Evolutionary conservation across 257 asterid species (phyloP), one percentile per base, ranked within the genome.

Genomic region (Sherardia arvensis): DNA sequence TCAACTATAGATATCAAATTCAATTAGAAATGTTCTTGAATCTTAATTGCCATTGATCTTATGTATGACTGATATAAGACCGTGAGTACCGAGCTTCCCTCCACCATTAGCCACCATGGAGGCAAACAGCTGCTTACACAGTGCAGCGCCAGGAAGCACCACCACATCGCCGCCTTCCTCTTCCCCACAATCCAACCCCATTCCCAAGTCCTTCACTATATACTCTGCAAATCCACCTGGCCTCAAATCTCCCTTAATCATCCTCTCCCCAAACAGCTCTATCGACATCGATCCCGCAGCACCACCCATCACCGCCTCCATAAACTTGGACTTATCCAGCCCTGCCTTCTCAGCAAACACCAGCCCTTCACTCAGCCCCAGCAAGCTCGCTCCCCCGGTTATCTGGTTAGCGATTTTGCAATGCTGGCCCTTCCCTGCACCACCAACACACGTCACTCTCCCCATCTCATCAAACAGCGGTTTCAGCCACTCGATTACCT

Each of bases 191-290:
- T 84, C 87, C 69, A 81, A 76, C 38, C 84, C 98, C 90, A 91
- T 80, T 27, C 98, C 98, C 79, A 91, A 69, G 72, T 91, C 98
- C 80, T 91, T 91, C 72, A 91, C 96, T 90, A 91, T 83, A 60
- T 91, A 91, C 78, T 91, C 95, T 0, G 87, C 84, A 30, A 87
- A 87, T 0, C 84, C 96, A 23, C 98, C 98, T 0, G 96, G 83
- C 76, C n/a, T n/a, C 76, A 75, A 88, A 60, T 91, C 96, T 75
- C 85, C 81, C 40, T 26, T 79, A 15, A 84, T 76, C 96, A 91
- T 91, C 77, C 98, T 83, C 73, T 79, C 78, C 63, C 96, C 98
- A 20, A 86, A 88, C 76, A 91, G 34, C 34, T 91, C 94, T 94
- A 91, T 81, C 67, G 64, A 94, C 90, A 83, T 81, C 0, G 94